Conservation (phyloP, 441 rosid species). For the Erysimum pusillum region DNA sequence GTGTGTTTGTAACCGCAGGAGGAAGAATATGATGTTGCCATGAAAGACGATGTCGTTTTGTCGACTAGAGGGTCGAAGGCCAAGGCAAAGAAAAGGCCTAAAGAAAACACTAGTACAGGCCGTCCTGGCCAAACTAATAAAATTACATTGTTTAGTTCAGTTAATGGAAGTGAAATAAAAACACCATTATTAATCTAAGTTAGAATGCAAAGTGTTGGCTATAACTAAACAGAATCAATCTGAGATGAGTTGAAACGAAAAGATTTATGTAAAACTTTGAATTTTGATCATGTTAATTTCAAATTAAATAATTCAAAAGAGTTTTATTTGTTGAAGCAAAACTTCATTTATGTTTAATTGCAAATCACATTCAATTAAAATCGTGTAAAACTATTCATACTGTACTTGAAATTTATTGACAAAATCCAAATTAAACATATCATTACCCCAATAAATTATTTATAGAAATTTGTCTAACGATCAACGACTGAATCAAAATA, state of each 20-base stretch:
- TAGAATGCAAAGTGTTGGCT: neutral
- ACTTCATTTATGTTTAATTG: too few relatives aligned
- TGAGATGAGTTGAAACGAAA: too few relatives aligned
- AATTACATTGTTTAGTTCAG: neutral
- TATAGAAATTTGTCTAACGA: neutral
- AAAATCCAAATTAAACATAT: too few relatives aligned
- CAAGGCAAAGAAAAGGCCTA: neutral
- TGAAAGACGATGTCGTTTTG: neutral
- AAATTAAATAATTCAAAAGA: too few relatives aligned
- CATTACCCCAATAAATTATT: too few relatives aligned
- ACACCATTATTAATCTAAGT: neutral
- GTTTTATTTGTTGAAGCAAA: too few relatives aligned
- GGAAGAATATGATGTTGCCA: neutral
- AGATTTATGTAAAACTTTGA: too few relatives aligned
- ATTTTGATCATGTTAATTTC: too few relatives aligned
- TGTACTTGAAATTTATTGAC: too few relatives aligned
- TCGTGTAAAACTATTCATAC: too few relatives aligned
- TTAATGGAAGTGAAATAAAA: neutral
- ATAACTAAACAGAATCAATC: neutral
- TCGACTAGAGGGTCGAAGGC: neutral
- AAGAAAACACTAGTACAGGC: neutral
- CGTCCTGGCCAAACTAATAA: neutral
- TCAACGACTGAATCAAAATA: neutral
- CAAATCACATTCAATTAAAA: too few relatives aligned
- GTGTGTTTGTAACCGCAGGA: slow-evolving; percentile 13